Evolutionary conservation across 2,329 filamentous ascomycete genomes (phyloP).

Genomic region (Pseudogymnoascus sp.): DNA sequence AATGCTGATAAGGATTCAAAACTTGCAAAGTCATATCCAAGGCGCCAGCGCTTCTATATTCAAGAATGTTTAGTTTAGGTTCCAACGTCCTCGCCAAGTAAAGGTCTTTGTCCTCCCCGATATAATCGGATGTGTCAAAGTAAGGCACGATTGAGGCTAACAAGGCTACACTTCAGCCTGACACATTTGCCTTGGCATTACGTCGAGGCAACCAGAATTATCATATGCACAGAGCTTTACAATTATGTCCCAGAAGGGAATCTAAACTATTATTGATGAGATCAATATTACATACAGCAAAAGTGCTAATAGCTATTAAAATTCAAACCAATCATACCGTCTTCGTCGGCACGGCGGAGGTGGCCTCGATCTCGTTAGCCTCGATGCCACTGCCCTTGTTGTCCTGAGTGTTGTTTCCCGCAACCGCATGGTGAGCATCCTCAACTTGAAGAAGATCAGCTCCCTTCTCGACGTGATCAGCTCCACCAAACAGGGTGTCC

Average conservation of each 20-base stretch:
- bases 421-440: conserved; percentile 20
- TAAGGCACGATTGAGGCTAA: background rate
- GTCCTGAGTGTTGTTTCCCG: background rate
- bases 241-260: background rate
- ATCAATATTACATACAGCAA: background rate
- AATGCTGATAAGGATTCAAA: background rate
- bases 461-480: conserved; percentile 25
- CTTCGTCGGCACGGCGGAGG: background rate
- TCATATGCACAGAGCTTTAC: background rate
- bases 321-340: background rate
- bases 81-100: background rate
- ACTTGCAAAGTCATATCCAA: conserved; percentile 2
- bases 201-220: background rate
- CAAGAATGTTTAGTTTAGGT: conserved; percentile 5
- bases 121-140: background rate
- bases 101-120: background rate
- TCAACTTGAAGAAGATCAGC: conserved; percentile 21
- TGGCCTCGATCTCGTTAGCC: background rate
- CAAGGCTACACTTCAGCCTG: conserved; percentile 1
- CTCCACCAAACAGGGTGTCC: conserved; percentile 42
- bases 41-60: background rate
- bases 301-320: background rate
- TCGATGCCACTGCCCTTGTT: background rate
- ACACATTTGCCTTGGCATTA: background rate
- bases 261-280: conserved; percentile 1